Base-by-base conservation (phyloP, 805 yeast genomes). In the Candida vaughaniae region DNA sequence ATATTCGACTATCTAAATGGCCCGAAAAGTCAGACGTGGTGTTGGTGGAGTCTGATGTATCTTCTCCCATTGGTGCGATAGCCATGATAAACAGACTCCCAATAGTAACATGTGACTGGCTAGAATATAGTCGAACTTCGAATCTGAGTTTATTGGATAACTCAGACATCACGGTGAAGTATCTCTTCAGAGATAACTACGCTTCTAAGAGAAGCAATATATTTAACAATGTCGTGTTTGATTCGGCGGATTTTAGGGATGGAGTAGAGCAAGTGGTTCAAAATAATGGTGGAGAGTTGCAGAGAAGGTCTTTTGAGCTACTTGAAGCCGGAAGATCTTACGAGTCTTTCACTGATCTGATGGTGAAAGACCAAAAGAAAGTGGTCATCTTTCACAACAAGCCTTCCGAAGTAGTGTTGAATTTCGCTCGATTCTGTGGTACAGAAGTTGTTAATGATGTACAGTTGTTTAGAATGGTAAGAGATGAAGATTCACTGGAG, bases 81-180 rank as follows among this genome's bases (percentile, higher is more conserved):
- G 39, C 43, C 5, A 30, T 39, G 38, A 20, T 39, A 10, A 16
- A 39, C 8, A 25, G 26, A 15, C 4, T 29, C 5, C 36, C 31
- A 4, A 25, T 39, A 26, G 27, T 35, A 20, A 34, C 42, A 18
- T n/a, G 25, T 11, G 38, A 34, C 20, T 39, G 42, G 42, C 11
- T 39, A n/a, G n/a, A 15, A 11, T 30, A 19, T 17, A 20, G 25
- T 14, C 2, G 14, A 15, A 15, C n/a, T 5, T 16, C 38, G 3
- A 12, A 17, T 5, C 7, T n/a, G 4, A 20, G 23, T 15, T 16
- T 34, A 10, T 27, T 34, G 16, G 35, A 33, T 16, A 16, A 22
- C 6, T 22, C 38, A 12, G 38, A 35, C 14, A 30, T 39, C 3
- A 31, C 38, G 9, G 5, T 17, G 25, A 33, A 29, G 14, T 39